phyloP scores from a whole-genome alignment of 2,329 filamentous ascomycete genomes.

The Xylaria sp. region DNA sequence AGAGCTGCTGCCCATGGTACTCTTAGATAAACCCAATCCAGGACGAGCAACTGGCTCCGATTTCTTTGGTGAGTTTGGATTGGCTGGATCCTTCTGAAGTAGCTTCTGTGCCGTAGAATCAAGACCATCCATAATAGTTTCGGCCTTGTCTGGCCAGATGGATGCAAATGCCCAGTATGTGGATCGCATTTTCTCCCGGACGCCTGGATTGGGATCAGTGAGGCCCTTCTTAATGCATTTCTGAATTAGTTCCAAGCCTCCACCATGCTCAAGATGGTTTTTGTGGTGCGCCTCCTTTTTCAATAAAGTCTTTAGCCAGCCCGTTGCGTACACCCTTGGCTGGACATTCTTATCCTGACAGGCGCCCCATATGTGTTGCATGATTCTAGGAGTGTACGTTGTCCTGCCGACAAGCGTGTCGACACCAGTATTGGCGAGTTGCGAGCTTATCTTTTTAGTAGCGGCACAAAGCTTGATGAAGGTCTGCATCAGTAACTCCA shows the following conservation, averaged over 20 bases:
- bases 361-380: constrained; percentile 86
- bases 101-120: constrained; percentile 82
- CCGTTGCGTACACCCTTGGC: constrained; percentile 79
- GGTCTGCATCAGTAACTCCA: constrained; percentile 88
- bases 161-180: constrained; percentile 87
- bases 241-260: constrained; percentile 83
- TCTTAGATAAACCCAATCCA: constrained; percentile 71
- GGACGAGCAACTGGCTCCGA: constrained; percentile 63
- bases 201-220: constrained; percentile 88
- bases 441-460: constrained; percentile 92
- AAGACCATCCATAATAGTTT: constrained; percentile 80
- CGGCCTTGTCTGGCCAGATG: constrained; percentile 81
- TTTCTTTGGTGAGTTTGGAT: constrained; percentile 76
- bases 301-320: constrained; percentile 86
- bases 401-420: constrained; percentile 82
- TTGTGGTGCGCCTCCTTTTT: constrained; percentile 83
- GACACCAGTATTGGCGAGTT: constrained; percentile 84
- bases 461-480: constrained; percentile 89
- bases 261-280: constrained; percentile 82
- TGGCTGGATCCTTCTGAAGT: constrained; percentile 84
- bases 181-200: constrained; percentile 84
- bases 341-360: constrained; percentile 95
- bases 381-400: constrained; percentile 80
- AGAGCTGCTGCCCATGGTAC: constrained; percentile 64
- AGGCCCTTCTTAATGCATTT: constrained; percentile 91